phyloP scores from a whole-genome alignment of 352 stramenopile species.

The Pseudoperonospora humuli region DNA sequence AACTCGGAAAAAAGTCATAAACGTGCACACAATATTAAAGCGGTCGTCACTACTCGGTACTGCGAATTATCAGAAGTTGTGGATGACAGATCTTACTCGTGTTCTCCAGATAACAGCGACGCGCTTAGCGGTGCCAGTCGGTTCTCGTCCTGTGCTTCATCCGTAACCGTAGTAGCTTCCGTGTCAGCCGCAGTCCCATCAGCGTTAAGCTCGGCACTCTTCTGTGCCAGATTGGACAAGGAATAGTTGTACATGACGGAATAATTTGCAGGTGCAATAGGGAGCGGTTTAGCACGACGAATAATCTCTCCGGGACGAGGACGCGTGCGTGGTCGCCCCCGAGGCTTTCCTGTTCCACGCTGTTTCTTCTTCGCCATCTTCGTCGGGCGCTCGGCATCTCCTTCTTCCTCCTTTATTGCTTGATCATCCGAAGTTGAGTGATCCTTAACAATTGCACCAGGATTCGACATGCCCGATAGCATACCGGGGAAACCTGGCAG shows the following conservation, averaged over 20 bases:
- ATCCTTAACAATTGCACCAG: constrained; percentile 25
- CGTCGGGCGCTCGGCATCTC: constrained; percentile 12
- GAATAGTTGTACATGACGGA: constrained; percentile 74
- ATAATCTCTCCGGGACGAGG: constrained; percentile 71
- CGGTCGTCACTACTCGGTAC: constrained; percentile 1
- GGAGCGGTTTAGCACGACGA: constrained; percentile 52
- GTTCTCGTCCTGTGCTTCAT: constrained; percentile 33
- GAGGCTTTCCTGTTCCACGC: constrained; percentile 59
- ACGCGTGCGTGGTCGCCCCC: constrained; percentile 59
- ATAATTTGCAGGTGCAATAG: constrained; percentile 70
- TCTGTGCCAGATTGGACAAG: constrained; percentile 42
- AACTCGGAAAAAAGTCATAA: constrained; percentile 3
- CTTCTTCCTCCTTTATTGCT: constrained; percentile 23
- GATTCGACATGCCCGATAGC: constrained; percentile 23
- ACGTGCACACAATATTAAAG: constrained; percentile 12
- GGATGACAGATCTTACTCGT: constrained; percentile 32
- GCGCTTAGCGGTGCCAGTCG: constrained; percentile 35
- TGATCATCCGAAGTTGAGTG: constrained; percentile 20
- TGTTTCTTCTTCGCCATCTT: constrained; percentile 74
- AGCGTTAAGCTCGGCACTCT: constrained; percentile 37
- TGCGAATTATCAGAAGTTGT: constrained; percentile 22
- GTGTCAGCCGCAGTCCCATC: constrained; percentile 15
- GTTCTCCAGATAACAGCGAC: constrained; percentile 42
- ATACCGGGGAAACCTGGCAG: constrained; percentile 38
- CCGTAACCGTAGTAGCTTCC: constrained; percentile 6